Percentiles rank a stretch among this genome's conserved stretches.
These are phyloP conservation scores for Penicillium occitanis DNA, from an alignment of 2,329 filamentous ascomycete genomes.

Conservation along the genomic window DNA sequence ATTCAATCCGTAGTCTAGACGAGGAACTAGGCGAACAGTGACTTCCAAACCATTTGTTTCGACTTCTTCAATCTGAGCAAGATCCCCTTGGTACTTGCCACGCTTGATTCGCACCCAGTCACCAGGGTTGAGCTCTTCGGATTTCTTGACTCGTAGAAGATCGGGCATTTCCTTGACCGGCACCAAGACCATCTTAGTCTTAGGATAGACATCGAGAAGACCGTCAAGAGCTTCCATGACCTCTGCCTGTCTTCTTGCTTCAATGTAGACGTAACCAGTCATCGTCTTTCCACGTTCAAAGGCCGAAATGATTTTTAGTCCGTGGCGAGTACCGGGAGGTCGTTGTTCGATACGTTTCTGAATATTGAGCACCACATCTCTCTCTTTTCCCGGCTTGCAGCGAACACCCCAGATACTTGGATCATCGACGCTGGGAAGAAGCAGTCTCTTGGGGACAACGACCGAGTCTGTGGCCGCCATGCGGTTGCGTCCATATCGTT, in stretches of 20 bases:
- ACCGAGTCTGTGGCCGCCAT: conserved; percentile 67
- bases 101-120: conserved; percentile 88
- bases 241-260: conserved; percentile 83
- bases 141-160: conserved; percentile 85
- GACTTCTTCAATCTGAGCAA: conserved; percentile 89
- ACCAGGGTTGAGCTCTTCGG: conserved; percentile 77
- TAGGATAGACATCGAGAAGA: conserved; percentile 85
- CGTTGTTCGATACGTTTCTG: conserved; percentile 86
- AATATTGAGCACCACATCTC: conserved; percentile 82
- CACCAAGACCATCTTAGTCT: conserved; percentile 81
- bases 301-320: conserved; percentile 79
- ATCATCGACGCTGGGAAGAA: conserved; percentile 91
- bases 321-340: conserved; percentile 68
- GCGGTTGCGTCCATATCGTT: conserved; percentile 81
- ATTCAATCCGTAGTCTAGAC: conserved; percentile 85
- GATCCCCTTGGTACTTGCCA: conserved; percentile 79
- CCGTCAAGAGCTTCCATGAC: conserved; percentile 79
- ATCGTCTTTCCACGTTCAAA: conserved; percentile 89
- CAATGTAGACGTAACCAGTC: conserved; percentile 93
- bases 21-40: conserved; percentile 80
- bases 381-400: conserved; percentile 93
- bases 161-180: conserved; percentile 98
- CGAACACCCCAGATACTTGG: conserved; percentile 93
- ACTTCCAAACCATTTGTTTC: conserved; percentile 91
- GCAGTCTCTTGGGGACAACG: conserved; percentile 77